Percentiles rank a stretch among this genome's conserved stretches.
These are phyloP conservation scores for Citrullus amarus DNA, from an alignment of 306 rosid genomes.

Conservation along the genomic window DNA sequence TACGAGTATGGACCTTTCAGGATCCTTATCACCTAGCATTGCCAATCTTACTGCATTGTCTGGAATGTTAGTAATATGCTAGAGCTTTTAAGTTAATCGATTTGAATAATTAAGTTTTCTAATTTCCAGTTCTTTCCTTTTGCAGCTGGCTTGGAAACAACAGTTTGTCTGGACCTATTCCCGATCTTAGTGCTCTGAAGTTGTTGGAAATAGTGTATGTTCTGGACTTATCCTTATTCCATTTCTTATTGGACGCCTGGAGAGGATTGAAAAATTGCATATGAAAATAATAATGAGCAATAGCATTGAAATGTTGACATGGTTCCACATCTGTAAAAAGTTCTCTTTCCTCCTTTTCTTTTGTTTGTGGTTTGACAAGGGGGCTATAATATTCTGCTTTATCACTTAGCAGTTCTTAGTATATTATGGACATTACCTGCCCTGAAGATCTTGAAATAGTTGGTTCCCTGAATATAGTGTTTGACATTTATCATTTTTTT, in stretches of 20 bases:
- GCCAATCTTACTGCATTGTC: slow-evolving; percentile 78
- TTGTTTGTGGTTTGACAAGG: not conserved
- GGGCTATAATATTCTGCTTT: not conserved
- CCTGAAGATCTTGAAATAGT: not conserved
- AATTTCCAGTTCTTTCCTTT: slow-evolving; percentile 14
- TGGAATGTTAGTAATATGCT: slow-evolving; percentile 43
- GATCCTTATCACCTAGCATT: slow-evolving; percentile 57
- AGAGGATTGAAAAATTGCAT: not conserved
- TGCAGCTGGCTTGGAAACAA: slow-evolving; percentile 83
- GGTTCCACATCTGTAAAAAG: not conserved
- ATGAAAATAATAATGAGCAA: not conserved
- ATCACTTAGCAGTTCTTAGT: slow-evolving; percentile 1
- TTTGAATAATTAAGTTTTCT: slow-evolving; percentile 1
- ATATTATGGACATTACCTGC: not conserved
- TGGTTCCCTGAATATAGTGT: not conserved
- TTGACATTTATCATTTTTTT: not conserved
- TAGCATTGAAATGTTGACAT: not conserved
- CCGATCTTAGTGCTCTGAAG: slow-evolving; percentile 56
- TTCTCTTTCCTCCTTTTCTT: not conserved
- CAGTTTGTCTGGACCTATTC: slow-evolving; percentile 69
- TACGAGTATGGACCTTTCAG: slow-evolving; percentile 73
- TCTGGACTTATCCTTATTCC: not conserved
- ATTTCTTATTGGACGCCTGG: slow-evolving; percentile 5
- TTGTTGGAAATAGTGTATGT: slow-evolving; percentile 68
- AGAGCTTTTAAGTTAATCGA: not conserved